Evolutionary conservation across 2,329 filamentous ascomycete species (phyloP).

Genomic region (Xylaria digitata): DNA sequence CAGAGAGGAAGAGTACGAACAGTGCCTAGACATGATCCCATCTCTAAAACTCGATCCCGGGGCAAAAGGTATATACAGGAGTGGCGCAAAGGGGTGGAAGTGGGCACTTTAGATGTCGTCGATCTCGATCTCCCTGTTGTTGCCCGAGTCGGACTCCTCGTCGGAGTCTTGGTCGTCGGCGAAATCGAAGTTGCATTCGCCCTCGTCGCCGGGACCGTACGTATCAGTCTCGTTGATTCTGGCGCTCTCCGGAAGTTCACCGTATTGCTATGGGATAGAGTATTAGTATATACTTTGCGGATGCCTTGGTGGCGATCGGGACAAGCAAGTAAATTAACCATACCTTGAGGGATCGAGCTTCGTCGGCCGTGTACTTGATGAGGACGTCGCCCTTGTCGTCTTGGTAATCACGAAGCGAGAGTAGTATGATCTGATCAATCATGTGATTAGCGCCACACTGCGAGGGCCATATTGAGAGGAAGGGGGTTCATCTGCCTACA

Average conservation of each 20-base stretch:
- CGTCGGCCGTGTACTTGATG: slow-evolving; percentile 95
- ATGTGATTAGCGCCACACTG: slow-evolving; percentile 11
- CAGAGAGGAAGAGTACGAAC: not conserved
- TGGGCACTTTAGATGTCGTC: slow-evolving; percentile 82
- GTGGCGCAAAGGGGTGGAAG: slow-evolving; percentile 26
- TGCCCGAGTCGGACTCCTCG: slow-evolving; percentile 64
- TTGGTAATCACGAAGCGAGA: slow-evolving; percentile 91
- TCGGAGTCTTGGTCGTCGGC: slow-evolving; percentile 86
- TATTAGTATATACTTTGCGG: slow-evolving; percentile 22
- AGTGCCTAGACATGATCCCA: not conserved
- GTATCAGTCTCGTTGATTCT: slow-evolving; percentile 99
- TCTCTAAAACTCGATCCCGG: slow-evolving; percentile 1
- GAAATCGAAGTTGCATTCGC: slow-evolving; percentile 98
- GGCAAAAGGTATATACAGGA: slow-evolving; percentile 13
- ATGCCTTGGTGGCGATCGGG: not conserved
- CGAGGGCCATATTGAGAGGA: too few species aligned
- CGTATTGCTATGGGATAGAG: slow-evolving; percentile 71
- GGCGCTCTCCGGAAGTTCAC: slow-evolving; percentile 94
- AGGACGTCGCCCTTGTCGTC: slow-evolving; percentile 94
- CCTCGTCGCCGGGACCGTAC: slow-evolving; percentile 89
- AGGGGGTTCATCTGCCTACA: slow-evolving; percentile 41
- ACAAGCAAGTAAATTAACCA: not conserved
- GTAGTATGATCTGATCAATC: slow-evolving; percentile 76
- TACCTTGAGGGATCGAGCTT: slow-evolving; percentile 88
- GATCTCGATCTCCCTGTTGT: slow-evolving; percentile 83